Conservation (phyloP, 139 green algal species). For the Chlorella sp. region DNA sequence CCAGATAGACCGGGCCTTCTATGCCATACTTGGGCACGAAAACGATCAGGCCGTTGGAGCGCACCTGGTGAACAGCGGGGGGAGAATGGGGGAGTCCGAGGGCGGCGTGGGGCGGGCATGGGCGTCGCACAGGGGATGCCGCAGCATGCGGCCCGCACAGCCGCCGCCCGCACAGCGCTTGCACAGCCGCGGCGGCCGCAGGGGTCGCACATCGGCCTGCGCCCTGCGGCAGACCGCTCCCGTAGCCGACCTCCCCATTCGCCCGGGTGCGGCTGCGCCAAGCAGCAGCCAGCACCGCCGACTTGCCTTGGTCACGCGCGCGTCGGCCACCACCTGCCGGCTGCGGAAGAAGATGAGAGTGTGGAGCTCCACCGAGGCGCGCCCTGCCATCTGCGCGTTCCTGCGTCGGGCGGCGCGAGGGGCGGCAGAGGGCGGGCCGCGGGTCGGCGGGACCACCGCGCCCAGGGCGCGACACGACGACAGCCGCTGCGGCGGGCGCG, state of each 20-base stretch:
- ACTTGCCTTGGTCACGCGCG: constrained; percentile 69
- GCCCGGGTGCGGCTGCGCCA: too few relatives aligned
- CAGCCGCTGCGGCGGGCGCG: too few relatives aligned
- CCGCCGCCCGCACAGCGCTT: too few relatives aligned
- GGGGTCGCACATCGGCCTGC: too few relatives aligned
- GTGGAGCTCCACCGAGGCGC: constrained; percentile 93
- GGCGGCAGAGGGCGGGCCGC: not conserved
- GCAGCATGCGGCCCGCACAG: too few relatives aligned
- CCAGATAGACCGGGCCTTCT: constrained; percentile 85
- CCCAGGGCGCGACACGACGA: too few relatives aligned
- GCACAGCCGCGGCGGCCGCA: too few relatives aligned
- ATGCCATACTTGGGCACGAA: constrained; percentile 98
- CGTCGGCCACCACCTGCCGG: constrained; percentile 65
- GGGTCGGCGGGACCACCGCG: too few relatives aligned
- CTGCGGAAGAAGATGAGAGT: constrained; percentile 96
- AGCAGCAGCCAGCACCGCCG: not conserved
- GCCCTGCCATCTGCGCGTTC: constrained; percentile 92
- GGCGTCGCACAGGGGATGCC: too few relatives aligned
- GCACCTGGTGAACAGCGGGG: constrained; percentile 70
- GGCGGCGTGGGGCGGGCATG: too few relatives aligned
- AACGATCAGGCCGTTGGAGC: constrained; percentile 90
- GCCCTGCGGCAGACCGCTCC: too few relatives aligned
- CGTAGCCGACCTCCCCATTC: too few relatives aligned
- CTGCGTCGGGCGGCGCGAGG: not conserved
- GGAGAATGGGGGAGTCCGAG: not conserved